Conservation (phyloP, 2,329 filamentous ascomycete species). For the Beauveria asiatica region DNA sequence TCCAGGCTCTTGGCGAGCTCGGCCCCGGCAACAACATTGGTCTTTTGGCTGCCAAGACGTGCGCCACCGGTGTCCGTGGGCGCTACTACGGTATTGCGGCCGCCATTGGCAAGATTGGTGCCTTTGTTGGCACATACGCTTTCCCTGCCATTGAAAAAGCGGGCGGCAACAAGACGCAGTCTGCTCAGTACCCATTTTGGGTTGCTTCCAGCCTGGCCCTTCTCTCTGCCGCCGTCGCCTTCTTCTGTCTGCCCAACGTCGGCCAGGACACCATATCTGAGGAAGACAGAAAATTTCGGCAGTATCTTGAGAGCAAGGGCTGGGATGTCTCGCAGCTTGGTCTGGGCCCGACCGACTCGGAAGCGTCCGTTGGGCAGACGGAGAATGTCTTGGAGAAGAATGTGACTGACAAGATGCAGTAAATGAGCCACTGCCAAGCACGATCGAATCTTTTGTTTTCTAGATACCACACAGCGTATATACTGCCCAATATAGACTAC, state of each 20-base stretch:
- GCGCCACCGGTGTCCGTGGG: constrained; percentile 78
- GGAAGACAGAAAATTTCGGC: constrained; percentile 70
- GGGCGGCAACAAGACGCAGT: constrained; percentile 43
- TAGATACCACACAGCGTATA: neutral
- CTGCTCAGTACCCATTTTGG: constrained; percentile 82
- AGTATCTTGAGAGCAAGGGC: constrained; percentile 63
- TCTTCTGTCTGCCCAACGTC: constrained; percentile 66
- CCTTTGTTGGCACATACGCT: constrained; percentile 78
- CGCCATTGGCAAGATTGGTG: constrained; percentile 66
- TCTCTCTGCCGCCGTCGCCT: constrained; percentile 51
- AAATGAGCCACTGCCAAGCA: neutral
- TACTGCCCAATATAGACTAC: neutral
- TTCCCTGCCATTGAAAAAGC: constrained; percentile 64
- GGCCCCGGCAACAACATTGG: constrained; percentile 91
- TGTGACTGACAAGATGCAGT: neutral
- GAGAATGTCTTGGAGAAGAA: constrained; percentile 1
- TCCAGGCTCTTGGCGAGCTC: constrained; percentile 37
- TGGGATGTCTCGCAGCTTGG: constrained; percentile 60
- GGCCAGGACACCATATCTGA: constrained; percentile 75
- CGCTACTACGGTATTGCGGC: constrained; percentile 64
- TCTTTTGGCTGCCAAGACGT: constrained; percentile 77
- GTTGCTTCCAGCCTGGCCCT: constrained; percentile 72
- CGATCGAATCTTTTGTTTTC: neutral
- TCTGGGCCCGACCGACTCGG: constrained; percentile 24
- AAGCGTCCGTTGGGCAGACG: neutral